Conservation (phyloP, 1,284 basidiomycete genomes). For the Tetrapyrgos nigripes region DNA sequence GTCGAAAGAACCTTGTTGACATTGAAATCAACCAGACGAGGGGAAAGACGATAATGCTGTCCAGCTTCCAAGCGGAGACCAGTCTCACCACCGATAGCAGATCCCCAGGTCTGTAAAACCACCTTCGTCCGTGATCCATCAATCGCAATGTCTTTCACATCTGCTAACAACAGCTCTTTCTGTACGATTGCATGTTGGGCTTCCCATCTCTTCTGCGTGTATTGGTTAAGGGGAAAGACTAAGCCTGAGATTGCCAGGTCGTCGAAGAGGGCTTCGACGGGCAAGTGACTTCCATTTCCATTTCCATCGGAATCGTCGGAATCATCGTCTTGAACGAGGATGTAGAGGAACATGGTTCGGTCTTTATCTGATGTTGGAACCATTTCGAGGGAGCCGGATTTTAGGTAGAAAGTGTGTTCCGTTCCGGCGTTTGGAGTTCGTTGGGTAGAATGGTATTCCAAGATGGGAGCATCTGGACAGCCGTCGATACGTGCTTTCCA, state of each 20-base stretch:
- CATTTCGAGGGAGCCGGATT: constrained; percentile 49
- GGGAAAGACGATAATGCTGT: constrained; percentile 47
- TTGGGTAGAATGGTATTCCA: constrained; percentile 40
- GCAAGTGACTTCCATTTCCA: constrained; percentile 32
- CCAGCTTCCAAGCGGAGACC: constrained; percentile 34
- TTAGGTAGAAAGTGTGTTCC: constrained; percentile 44
- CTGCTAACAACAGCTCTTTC: constrained; percentile 44
- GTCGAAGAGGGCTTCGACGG: constrained; percentile 53
- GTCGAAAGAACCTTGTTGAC: constrained; percentile 49
- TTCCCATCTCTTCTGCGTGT: constrained; percentile 44
- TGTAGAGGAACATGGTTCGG: constrained; percentile 44
- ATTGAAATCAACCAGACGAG: constrained; percentile 58
- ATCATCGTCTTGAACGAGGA: constrained; percentile 41
- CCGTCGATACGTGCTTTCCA: constrained; percentile 55
- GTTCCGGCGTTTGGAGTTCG: constrained; percentile 32
- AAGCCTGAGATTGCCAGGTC: constrained; percentile 50
- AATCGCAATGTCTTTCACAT: constrained; percentile 45
- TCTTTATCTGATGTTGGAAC: constrained; percentile 41
- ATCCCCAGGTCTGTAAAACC: constrained; percentile 32
- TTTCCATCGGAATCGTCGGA: constrained; percentile 25
- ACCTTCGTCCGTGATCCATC: constrained; percentile 40
- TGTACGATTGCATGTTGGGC: constrained; percentile 43
- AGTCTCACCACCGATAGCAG: constrained; percentile 36
- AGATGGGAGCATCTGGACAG: constrained; percentile 51
- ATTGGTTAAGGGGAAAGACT: constrained; percentile 48